Percentiles rank a stretch among this genome's conserved stretches.
These are phyloP conservation scores for Pestalotiopsis sp. DNA, from an alignment of 2,329 filamentous ascomycete genomes.

Conservation along the genomic window DNA sequence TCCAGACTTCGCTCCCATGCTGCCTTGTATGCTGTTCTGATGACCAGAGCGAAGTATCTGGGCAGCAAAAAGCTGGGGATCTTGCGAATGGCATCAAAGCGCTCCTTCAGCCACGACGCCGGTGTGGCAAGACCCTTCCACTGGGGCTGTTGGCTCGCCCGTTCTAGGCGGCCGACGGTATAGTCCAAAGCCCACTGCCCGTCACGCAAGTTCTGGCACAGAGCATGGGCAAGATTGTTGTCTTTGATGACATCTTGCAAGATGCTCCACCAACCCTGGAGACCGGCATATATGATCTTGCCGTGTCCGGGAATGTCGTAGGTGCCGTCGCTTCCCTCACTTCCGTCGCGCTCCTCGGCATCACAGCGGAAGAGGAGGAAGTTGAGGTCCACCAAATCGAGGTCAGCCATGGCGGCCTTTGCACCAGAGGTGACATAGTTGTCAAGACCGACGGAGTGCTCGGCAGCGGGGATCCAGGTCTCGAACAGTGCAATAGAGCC, in stretches of 20 bases:
- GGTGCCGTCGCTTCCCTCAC: constrained; percentile 78
- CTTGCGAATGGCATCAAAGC: constrained; percentile 82
- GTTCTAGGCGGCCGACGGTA: constrained; percentile 76
- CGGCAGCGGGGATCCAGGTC: constrained; percentile 89
- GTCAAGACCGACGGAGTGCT: constrained; percentile 82
- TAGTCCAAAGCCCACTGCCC: constrained; percentile 94
- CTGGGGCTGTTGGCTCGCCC: constrained; percentile 64
- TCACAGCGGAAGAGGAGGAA: constrained; percentile 90
- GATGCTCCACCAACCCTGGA: constrained; percentile 99
- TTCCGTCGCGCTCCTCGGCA: constrained; percentile 81
- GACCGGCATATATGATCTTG: constrained; percentile 86
- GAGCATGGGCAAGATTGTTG: constrained; percentile 89
- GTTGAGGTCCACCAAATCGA: constrained; percentile 84
- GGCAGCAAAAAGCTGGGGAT: constrained; percentile 90
- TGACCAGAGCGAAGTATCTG: constrained; percentile 87
- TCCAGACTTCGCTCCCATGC: constrained; percentile 78
- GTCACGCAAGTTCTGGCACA: constrained; percentile 90
- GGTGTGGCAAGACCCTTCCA: constrained; percentile 67
- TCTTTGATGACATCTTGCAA: constrained; percentile 81
- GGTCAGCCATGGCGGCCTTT: constrained; percentile 73
- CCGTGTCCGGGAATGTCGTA: constrained; percentile 87
- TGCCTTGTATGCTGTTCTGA: constrained; percentile 86
- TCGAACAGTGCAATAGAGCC: constrained; percentile 95
- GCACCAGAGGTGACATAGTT: constrained; percentile 84
- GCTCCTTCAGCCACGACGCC: constrained; percentile 77